A percentile compares a stretch with the other conserved stretches of the same genome.
phyloP scores from a whole-genome alignment of 352 stramenopile species.

The Phytopythium oedochilum region DNA sequence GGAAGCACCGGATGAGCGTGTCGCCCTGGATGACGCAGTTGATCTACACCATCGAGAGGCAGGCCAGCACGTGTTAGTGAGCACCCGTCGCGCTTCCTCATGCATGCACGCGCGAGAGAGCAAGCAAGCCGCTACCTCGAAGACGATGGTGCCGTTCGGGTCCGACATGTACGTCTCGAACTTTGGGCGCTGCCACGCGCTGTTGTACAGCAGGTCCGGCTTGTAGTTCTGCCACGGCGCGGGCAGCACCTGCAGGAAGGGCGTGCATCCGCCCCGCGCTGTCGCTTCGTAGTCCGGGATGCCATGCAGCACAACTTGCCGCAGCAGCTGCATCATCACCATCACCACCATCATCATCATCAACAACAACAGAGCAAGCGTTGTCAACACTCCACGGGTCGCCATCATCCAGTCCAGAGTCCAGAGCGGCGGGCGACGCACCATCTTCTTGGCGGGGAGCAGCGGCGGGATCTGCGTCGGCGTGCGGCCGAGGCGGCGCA shows the following conservation, averaged over 20 bases:
- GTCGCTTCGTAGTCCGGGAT: conserved; percentile 74
- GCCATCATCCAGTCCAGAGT: too few relatives aligned
- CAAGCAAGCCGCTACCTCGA: conserved; percentile 29
- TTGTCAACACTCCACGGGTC: too few relatives aligned
- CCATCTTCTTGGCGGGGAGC: conserved; percentile 52
- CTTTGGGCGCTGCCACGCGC: conserved; percentile 55
- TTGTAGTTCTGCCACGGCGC: conserved; percentile 58
- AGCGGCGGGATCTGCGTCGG: conserved; percentile 54
- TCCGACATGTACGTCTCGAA: conserved; percentile 64
- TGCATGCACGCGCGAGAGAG: too few relatives aligned
- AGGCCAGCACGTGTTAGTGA: too few relatives aligned
- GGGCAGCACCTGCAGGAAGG: conserved; percentile 60
- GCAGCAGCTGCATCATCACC: conserved; percentile 25
- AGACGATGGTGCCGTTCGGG: conserved; percentile 41
- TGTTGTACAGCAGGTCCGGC: conserved; percentile 60
- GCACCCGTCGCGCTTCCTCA: too few relatives aligned
- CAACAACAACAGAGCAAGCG: neutral
- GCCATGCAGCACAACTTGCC: conserved; percentile 56
- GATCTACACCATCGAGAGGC: too few relatives aligned
- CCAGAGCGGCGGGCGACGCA: too few relatives aligned
- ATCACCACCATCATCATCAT: too few relatives aligned
- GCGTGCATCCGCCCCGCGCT: conserved; percentile 49
- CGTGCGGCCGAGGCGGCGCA: conserved; percentile 39
- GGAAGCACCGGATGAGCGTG: conserved; percentile 64
- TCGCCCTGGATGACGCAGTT: conserved; percentile 75